Base-by-base conservation (phyloP, 2,329 filamentous ascomycete genomes). In the Metarhizium rileyi region DNA sequence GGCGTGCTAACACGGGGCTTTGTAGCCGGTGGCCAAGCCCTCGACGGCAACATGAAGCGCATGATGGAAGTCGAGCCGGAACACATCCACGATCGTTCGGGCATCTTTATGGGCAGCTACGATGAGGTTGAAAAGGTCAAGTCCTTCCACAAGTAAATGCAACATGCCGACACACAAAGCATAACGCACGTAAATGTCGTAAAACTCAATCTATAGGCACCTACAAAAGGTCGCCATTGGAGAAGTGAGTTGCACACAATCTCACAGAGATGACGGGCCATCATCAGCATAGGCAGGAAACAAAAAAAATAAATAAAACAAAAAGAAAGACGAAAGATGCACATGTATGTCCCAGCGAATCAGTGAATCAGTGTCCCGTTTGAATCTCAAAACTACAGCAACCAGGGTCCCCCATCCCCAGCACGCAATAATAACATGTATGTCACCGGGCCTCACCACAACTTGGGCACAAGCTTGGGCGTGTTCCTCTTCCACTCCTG, bases 41-140 rank as follows among this genome's bases (percentile, higher is more conserved):
- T 98, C 49, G 85, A 97, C 71, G 90, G 87, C 71, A 84, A 87
- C 50, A 96, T 95, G 90, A 73, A 81, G 57, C 81, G 91, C 53
- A 90, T 98, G 86, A 75, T 98, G 57, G 84, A 88, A 50, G 83
- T 97, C 38, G 81, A 88, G 1, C 93, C 93, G 2, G 86, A 95
- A 68, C 78, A 88, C 67, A 98, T 98, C 62, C 93, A 98, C 69
- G 93, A 98, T 72, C 81, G 84, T 64, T 90, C 90, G 20, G 93
- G 93, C 57, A 96, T 98, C 63, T 98, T 94, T 73, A 79, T 98
- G 75, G 93, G 93, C 56, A 95, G 90, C 61, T 89, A 86, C 59
- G 87, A 95, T 55, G 93, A 98, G 74, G 80, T 98, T 45, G 89
- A 96, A 74, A 96, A 95, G 77, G 88, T 97, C 58, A 95, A 95